Evolutionary conservation across 73 alveolate genomes (phyloP).

Genomic region (Paramecium primaurelia): DNA sequence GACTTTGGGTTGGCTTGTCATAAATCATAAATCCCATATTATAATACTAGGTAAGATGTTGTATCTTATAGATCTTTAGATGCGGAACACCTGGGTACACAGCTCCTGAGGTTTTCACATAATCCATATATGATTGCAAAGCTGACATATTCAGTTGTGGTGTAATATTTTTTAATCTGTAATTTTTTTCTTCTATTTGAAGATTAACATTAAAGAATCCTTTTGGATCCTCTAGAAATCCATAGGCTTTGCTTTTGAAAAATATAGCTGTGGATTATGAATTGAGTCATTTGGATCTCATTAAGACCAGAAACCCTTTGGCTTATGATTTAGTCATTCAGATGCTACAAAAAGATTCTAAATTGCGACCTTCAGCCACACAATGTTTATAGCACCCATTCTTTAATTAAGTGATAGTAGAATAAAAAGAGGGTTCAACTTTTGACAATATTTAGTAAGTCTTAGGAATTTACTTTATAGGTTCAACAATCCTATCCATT

Average conservation of each 20-base stretch:
- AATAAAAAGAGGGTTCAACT: background rate
- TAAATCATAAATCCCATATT: background rate
- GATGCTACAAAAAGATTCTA: background rate
- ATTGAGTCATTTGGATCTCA: background rate
- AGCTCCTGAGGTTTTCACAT: conserved; percentile 81
- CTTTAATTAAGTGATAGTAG: background rate
- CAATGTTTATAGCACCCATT: background rate
- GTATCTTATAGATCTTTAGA: background rate
- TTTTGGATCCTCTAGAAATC: conserved; percentile 16
- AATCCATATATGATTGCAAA: conserved; percentile 62
- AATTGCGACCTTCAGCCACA: background rate
- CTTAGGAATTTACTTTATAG: background rate
- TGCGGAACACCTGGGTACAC: conserved; percentile 85
- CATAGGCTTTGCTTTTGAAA: background rate
- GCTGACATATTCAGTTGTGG: conserved; percentile 79
- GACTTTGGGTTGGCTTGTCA: conserved; percentile 33
- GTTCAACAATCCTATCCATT: background rate
- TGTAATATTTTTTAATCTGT: conserved; percentile 67
- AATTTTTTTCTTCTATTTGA: background rate
- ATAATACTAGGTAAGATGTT: background rate
- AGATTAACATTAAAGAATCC: conserved; percentile 23
- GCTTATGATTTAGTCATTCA: background rate
- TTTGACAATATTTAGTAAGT: background rate
- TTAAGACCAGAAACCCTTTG: background rate
- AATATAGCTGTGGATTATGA: background rate